Conservation (phyloP, 805 yeast species). For the Candida glaebosa region DNA sequence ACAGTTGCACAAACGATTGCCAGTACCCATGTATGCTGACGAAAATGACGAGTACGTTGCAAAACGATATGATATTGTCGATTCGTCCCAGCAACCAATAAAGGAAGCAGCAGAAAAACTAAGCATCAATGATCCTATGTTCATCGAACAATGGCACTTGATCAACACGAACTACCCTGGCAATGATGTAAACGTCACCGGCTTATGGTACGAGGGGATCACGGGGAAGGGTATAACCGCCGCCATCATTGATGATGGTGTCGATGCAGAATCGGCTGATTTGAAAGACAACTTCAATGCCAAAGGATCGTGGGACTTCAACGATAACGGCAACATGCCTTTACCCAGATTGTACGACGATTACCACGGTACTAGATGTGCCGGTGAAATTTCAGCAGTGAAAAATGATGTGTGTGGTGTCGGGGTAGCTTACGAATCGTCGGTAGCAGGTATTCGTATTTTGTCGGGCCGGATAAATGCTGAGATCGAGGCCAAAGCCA, state of each 20-base stretch:
- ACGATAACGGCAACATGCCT: slow-evolving; percentile 71
- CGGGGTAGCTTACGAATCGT: slow-evolving; percentile 88
- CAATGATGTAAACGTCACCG: slow-evolving; percentile 81
- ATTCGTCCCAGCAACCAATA: slow-evolving; percentile 49
- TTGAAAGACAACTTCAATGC: slow-evolving; percentile 62
- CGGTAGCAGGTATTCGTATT: slow-evolving; percentile 87
- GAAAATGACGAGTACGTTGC: slow-evolving; percentile 3
- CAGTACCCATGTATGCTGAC: slow-evolving; percentile 39
- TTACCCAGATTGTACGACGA: slow-evolving; percentile 79
- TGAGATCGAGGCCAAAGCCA: slow-evolving; percentile 88
- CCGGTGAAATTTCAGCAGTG: slow-evolving; percentile 93
- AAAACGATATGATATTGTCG: slow-evolving; percentile 27
- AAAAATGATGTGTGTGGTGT: slow-evolving; percentile 90
- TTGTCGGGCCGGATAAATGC: slow-evolving; percentile 75
- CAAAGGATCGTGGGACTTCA: slow-evolving; percentile 92
- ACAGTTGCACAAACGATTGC: slow-evolving; percentile 52
- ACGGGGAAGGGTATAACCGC: slow-evolving; percentile 82
- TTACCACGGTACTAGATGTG: slow-evolving; percentile 95
- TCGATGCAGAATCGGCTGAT: slow-evolving; percentile 79
- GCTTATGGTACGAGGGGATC: slow-evolving; percentile 77
- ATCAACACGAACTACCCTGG: slow-evolving; percentile 70
- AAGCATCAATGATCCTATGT: slow-evolving; percentile 78
- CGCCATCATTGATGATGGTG: slow-evolving; percentile 92
- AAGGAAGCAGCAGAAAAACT: slow-evolving; percentile 49
- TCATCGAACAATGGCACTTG: slow-evolving; percentile 88